These are phyloP conservation scores for Paxillus involutus DNA, from an alignment of 768 basidiomycete genomes.

Conservation along the genomic window DNA sequence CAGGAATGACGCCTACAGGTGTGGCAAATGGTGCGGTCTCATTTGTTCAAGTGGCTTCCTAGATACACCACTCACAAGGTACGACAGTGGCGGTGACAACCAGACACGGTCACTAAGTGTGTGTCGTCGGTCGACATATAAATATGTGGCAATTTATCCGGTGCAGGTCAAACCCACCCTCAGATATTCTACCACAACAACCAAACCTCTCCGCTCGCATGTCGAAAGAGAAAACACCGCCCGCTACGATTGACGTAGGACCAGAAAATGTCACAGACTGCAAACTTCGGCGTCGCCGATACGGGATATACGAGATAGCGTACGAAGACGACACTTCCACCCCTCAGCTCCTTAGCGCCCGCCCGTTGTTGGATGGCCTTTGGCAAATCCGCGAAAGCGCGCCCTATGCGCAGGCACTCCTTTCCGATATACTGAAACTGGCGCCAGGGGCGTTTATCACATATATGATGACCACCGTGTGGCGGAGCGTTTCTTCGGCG, in stretches of 20 bases:
- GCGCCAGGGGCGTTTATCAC: constrained; percentile 16
- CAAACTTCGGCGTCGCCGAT: constrained; percentile 12
- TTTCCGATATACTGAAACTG: constrained; percentile 19
- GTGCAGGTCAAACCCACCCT: background rate
- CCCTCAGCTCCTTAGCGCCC: background rate
- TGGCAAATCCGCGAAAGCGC: background rate
- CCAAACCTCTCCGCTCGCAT: background rate
- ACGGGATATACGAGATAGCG: constrained; percentile 22
- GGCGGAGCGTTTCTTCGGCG: constrained; percentile 33
- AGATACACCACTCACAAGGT: background rate
- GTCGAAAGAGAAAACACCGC: background rate
- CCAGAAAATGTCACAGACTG: background rate
- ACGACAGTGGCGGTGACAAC: constrained; percentile 6
- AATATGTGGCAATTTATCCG: constrained; percentile 6
- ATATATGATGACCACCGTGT: constrained; percentile 29
- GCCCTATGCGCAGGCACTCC: constrained; percentile 2
- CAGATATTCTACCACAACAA: background rate
- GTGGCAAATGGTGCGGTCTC: background rate
- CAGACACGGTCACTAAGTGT: background rate
- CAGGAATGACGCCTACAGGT: constrained; percentile 10
- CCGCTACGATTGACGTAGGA: background rate
- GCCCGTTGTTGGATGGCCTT: background rate
- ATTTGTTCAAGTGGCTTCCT: background rate
- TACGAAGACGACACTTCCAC: constrained; percentile 15
- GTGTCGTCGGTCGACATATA: constrained; percentile 13